phyloP scores from a whole-genome alignment of 192 early-diverging fungal genomes.

The Oehlia diaphana region DNA sequence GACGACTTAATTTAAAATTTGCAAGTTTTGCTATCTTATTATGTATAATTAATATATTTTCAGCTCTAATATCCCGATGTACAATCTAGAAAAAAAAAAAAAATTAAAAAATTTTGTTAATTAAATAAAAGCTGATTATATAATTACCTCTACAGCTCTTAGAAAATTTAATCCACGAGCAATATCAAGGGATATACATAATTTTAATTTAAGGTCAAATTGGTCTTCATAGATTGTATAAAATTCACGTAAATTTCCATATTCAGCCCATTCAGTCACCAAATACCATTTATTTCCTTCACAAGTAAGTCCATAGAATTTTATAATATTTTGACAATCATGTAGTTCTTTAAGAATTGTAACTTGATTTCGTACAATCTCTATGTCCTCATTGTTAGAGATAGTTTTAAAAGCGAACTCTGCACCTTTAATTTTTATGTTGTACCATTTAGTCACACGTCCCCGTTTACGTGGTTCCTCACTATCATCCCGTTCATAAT shows the following conservation, averaged over 20 bases:
- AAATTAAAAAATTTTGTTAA: no score
- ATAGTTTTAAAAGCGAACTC: not conserved
- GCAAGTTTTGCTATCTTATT: no score
- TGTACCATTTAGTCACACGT: not conserved
- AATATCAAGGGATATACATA: constrained; percentile 14
- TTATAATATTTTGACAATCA: not conserved
- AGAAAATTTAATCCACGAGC: constrained; percentile 19
- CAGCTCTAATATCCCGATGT: constrained; percentile 8
- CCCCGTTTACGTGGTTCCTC: not conserved
- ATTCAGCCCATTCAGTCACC: constrained; percentile 30
- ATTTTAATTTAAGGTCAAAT: not conserved
- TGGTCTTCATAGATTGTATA: not conserved
- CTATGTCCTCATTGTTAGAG: not conserved
- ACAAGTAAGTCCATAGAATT: not conserved
- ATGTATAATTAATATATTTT: not conserved
- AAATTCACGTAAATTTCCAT: not conserved
- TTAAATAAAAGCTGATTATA: no score
- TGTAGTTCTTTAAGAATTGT: constrained; percentile 13
- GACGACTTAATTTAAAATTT: no score
- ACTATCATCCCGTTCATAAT: not conserved
- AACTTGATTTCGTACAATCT: not conserved
- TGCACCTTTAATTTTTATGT: not conserved
- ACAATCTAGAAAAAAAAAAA: not conserved
- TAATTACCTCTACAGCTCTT: not conserved
- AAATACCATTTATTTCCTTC: not conserved